These are phyloP conservation scores for Pyronema domesticum DNA, from an alignment of 495 filamentous ascomycete species.

Conservation along the genomic window DNA sequence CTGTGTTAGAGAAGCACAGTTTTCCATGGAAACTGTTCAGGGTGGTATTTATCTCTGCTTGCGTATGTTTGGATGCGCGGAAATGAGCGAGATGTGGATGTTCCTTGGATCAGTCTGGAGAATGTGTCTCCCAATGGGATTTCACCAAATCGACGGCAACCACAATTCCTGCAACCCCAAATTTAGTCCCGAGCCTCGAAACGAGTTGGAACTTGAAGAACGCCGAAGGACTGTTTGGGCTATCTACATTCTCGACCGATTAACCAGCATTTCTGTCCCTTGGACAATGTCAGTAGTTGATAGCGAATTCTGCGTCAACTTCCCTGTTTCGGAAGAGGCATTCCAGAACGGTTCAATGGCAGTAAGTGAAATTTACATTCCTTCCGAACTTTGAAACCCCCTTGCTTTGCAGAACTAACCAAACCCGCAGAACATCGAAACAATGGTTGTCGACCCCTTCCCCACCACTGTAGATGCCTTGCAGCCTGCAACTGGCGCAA, in stretches of 20 bases:
- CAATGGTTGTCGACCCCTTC: constrained; percentile 21
- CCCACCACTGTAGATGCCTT: constrained; percentile 13
- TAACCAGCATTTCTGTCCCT: constrained; percentile 12
- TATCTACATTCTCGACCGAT: constrained; percentile 17
- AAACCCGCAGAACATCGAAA: constrained; percentile 14
- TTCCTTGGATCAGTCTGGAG: constrained; percentile 18
- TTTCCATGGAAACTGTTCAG: constrained; percentile 16
- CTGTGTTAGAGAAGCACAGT: constrained; percentile 12
- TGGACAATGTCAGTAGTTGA: constrained; percentile 17
- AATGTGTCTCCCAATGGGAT: constrained; percentile 19
- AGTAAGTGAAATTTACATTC: too few relatives aligned
- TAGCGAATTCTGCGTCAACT: constrained; percentile 21
- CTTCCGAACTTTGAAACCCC: neutral
- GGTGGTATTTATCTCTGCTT: constrained; percentile 21
- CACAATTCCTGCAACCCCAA: constrained; percentile 3
- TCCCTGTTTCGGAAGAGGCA: constrained; percentile 21
- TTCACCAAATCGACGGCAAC: constrained; percentile 20
- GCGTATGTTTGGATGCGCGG: constrained; percentile 13
- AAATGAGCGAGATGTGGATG: constrained; percentile 20
- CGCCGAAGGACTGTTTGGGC: constrained; percentile 17
- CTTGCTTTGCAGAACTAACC: neutral
- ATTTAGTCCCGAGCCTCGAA: constrained; percentile 15
- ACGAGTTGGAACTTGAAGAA: constrained; percentile 22
- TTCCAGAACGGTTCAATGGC: constrained; percentile 22
- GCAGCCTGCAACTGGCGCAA: constrained; percentile 7